Percentiles rank a stretch among this genome's conserved stretches.
phyloP scores from a whole-genome alignment of 345 rosid species.

The Mangifera indica region DNA sequence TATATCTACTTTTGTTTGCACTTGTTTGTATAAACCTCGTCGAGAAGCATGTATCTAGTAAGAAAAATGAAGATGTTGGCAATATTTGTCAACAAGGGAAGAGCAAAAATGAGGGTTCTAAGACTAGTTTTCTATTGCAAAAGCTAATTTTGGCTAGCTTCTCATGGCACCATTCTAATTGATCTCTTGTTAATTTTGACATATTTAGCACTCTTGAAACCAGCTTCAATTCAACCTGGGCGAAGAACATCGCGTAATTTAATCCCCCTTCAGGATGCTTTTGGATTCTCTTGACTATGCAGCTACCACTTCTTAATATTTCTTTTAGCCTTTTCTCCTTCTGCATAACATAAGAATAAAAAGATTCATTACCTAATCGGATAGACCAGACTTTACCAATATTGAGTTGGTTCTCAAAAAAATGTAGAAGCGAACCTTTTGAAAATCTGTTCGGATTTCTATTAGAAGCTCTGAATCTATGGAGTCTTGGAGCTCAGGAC shows the following conservation, averaged over 20 bases:
- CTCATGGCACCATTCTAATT: slow-evolving; percentile 71
- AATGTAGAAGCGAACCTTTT: slow-evolving; percentile 45
- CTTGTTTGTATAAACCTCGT: not conserved
- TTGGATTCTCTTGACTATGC: slow-evolving; percentile 58
- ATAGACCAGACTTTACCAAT: not conserved
- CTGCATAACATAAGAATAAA: slow-evolving; percentile 34
- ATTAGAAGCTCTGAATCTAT: slow-evolving; percentile 45
- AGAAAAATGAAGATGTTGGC: not conserved
- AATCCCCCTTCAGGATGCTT: slow-evolving; percentile 44
- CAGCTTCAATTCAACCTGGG: slow-evolving; percentile 62
- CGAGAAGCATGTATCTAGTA: too few relatives aligned
- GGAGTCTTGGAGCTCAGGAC: slow-evolving; percentile 45
- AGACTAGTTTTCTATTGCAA: slow-evolving; percentile 44
- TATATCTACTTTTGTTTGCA: not conserved
- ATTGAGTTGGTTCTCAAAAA: too few relatives aligned
- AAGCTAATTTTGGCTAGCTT: slow-evolving; percentile 54
- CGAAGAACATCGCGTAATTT: slow-evolving; percentile 41
- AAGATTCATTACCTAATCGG: not conserved
- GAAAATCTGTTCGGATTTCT: slow-evolving; percentile 47
- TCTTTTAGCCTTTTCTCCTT: slow-evolving; percentile 76
- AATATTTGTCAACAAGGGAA: slow-evolving; percentile 55
- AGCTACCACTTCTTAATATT: slow-evolving; percentile 51
- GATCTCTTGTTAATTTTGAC: slow-evolving; percentile 56
- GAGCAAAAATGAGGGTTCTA: slow-evolving; percentile 66
- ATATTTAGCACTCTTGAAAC: slow-evolving; percentile 67